phyloP scores from a whole-genome alignment of 768 basidiomycete genomes.

The Termitomyces bulborhizus region DNA sequence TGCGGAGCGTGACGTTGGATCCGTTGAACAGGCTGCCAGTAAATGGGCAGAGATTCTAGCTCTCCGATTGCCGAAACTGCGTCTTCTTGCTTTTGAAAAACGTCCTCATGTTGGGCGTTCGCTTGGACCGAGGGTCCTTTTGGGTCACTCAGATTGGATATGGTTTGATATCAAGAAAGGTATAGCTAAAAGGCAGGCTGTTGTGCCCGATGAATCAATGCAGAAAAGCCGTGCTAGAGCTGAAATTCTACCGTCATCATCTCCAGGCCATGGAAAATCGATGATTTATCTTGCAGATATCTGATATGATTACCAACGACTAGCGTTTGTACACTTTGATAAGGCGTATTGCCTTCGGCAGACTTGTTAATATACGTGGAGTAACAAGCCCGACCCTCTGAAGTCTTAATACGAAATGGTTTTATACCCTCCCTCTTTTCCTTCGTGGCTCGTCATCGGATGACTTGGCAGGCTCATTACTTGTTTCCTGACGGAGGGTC shows the following conservation, averaged over 20 bases:
- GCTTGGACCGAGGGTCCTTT: background rate
- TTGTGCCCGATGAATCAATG: background rate
- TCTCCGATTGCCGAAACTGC: background rate
- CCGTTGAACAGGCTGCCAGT: background rate
- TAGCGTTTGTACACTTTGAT: background rate
- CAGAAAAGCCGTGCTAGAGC: background rate
- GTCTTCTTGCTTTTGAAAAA: background rate
- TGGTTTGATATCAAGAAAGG: background rate
- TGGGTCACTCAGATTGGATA: background rate
- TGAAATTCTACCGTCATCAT: background rate
- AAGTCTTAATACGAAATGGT: background rate
- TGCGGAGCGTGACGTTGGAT: background rate
- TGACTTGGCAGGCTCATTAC: slow-evolving; percentile 12
- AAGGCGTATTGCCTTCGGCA: background rate
- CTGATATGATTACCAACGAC: background rate
- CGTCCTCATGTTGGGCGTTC: background rate
- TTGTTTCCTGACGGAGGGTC: slow-evolving; percentile 35
- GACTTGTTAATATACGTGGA: background rate
- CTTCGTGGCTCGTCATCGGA: slow-evolving; percentile 20
- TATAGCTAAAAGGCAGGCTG: background rate
- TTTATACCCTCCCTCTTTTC: slow-evolving; percentile 24
- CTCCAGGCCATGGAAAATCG: background rate
- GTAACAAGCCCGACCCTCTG: background rate
- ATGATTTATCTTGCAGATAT: background rate
- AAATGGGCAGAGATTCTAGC: background rate